phyloP scores from a whole-genome alignment of 345 rosid species.

The Lumnitzera littorea region DNA sequence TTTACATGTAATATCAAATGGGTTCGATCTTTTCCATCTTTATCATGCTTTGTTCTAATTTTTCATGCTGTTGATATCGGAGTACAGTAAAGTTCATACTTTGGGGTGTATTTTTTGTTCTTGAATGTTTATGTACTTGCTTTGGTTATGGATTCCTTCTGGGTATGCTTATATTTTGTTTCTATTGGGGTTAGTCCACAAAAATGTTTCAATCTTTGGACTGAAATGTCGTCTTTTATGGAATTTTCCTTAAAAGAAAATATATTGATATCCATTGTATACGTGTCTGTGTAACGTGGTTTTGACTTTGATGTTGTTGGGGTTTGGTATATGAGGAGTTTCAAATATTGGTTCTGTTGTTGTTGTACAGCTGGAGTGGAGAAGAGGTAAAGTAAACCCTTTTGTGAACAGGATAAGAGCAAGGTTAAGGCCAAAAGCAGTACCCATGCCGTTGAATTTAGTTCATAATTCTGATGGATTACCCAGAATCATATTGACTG shows the following conservation, averaged over 20 bases:
- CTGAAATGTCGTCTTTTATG: too few species aligned
- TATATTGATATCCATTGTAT: too few species aligned
- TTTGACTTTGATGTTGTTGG: background rate
- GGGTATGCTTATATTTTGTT: background rate
- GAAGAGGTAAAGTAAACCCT: slow-evolving; percentile 54
- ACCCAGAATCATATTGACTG: slow-evolving; percentile 62
- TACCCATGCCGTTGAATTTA: slow-evolving; percentile 67
- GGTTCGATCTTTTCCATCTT: background rate
- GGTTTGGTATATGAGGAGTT: background rate
- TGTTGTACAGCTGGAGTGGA: slow-evolving; percentile 49
- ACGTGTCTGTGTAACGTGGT: too few species aligned
- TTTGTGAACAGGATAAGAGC: slow-evolving; percentile 42
- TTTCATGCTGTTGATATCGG: too few species aligned
- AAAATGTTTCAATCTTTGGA: background rate
- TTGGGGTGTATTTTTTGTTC: too few species aligned
- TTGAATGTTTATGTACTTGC: too few species aligned
- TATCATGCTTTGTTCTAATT: too few species aligned
- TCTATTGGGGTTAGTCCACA: slow-evolving; percentile 6
- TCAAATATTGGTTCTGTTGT: background rate
- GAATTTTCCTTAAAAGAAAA: too few species aligned
- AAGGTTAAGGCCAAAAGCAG: slow-evolving; percentile 33
- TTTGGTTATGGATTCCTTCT: slow-evolving; percentile 2
- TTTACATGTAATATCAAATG: background rate
- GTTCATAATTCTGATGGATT: slow-evolving; percentile 54
- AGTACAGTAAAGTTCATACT: too few species aligned